A percentile compares a stretch with the other conserved stretches of the same genome.
phyloP scores from a whole-genome alignment of 768 basidiomycete genomes.

The Daedaleopsis sinensis region DNA sequence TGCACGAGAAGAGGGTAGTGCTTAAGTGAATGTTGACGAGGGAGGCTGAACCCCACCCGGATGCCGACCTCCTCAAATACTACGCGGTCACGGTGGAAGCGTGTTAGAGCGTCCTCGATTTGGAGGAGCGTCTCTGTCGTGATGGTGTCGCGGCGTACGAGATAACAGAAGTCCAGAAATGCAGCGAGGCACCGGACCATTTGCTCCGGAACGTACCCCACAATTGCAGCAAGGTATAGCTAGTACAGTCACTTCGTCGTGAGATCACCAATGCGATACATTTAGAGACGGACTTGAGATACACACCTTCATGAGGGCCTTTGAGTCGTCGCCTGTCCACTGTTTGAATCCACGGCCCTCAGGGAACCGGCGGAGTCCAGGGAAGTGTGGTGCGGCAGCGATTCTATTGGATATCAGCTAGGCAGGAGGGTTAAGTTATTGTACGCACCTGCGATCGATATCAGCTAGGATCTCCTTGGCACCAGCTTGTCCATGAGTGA shows the following conservation, averaged over 20 bases:
- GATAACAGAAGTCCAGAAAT: slow-evolving; percentile 32
- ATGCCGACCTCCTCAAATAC: slow-evolving; percentile 20
- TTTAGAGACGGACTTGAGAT: background rate
- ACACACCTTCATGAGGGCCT: slow-evolving; percentile 31
- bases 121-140: background rate
- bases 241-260: no score
- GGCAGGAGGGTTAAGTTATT: no score
- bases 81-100: slow-evolving; percentile 16
- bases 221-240: slow-evolving; percentile 29
- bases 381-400: slow-evolving; percentile 23
- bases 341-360: slow-evolving; percentile 30
- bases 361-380: slow-evolving; percentile 24
- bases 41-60: slow-evolving; percentile 25
- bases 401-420: slow-evolving; percentile 19
- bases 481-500: no score
- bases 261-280: background rate
- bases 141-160: slow-evolving; percentile 10
- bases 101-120: slow-evolving; percentile 16
- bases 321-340: slow-evolving; percentile 33
- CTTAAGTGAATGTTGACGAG: slow-evolving; percentile 21
- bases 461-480: slow-evolving; percentile 12
- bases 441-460: slow-evolving; percentile 15
- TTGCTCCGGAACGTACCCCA: no score
- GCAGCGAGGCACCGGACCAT: slow-evolving; percentile 17
- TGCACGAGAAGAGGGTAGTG: slow-evolving; percentile 27